Evolutionary conservation across 768 basidiomycete genomes (phyloP).

Genomic region (Lentinula edodes): DNA sequence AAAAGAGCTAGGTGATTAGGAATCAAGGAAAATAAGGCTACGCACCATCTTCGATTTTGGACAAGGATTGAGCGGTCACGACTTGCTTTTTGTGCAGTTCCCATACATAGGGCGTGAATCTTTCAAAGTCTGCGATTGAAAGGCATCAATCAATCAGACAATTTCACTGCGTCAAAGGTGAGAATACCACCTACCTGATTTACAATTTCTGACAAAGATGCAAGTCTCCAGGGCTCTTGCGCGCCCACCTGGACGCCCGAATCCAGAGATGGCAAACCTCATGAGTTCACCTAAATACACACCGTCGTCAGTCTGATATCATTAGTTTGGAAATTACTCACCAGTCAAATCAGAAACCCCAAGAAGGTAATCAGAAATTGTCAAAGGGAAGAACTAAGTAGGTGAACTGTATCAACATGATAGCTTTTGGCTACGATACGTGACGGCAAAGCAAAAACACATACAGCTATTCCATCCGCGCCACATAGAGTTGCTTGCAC

Average conservation of each 20-base stretch:
- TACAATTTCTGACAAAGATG: slow-evolving; percentile 67
- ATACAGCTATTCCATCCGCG: slow-evolving; percentile 56
- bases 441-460: slow-evolving; percentile 20
- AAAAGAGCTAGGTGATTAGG: background rate
- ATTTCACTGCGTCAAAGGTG: background rate
- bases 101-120: slow-evolving; percentile 60
- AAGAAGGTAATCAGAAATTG: slow-evolving; percentile 82
- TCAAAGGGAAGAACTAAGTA: slow-evolving; percentile 67
- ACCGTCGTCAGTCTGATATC: background rate
- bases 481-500: slow-evolving; percentile 64
- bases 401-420: background rate
- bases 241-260: slow-evolving; percentile 61
- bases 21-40: background rate
- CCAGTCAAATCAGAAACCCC: slow-evolving; percentile 94
- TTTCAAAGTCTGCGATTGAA: slow-evolving; percentile 62
- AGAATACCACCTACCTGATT: slow-evolving; percentile 44
- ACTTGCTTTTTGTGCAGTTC: slow-evolving; percentile 83
- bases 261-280: slow-evolving; percentile 87
- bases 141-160: background rate
- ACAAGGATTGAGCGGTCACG: slow-evolving; percentile 81
- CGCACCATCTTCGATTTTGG: slow-evolving; percentile 92
- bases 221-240: slow-evolving; percentile 59
- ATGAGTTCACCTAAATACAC: slow-evolving; percentile 54
- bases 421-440: background rate
- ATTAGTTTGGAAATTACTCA: slow-evolving; percentile 20